phyloP scores from a whole-genome alignment of 768 basidiomycete genomes.

The Pleurotus pulmonarius region DNA sequence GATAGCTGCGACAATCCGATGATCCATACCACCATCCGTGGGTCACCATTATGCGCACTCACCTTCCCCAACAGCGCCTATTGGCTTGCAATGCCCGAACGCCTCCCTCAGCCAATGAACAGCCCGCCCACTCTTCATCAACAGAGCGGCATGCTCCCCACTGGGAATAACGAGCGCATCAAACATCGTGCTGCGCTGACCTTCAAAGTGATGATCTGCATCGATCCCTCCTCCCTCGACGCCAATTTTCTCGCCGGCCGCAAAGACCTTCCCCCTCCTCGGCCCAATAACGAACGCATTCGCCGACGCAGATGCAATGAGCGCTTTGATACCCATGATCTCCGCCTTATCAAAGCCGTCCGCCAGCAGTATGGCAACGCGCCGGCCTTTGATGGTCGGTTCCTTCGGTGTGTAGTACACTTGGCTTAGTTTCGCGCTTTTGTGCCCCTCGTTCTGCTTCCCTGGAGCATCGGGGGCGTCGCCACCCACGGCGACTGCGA shows the following conservation, averaged over 20 bases:
- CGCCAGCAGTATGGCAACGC: constrained; percentile 72
- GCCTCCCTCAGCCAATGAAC: constrained; percentile 85
- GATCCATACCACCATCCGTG: too few relatives aligned
- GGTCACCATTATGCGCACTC: too few relatives aligned
- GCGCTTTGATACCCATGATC: constrained; percentile 54
- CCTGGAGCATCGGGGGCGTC: constrained; percentile 48
- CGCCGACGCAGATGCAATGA: constrained; percentile 48
- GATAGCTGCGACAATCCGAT: constrained; percentile 40
- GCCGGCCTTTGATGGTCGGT: constrained; percentile 60
- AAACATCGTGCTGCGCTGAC: constrained; percentile 78
- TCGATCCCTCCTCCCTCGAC: constrained; percentile 28
- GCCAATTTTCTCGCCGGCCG: constrained; percentile 23
- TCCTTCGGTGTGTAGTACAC: constrained; percentile 46
- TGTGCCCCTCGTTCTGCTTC: constrained; percentile 55
- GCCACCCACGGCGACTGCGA: constrained; percentile 65
- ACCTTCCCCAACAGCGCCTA: constrained; percentile 75
- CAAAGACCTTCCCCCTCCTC: constrained; percentile 52
- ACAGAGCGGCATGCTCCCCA: constrained; percentile 57
- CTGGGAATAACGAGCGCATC: constrained; percentile 81
- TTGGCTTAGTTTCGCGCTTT: constrained; percentile 56
- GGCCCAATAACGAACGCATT: constrained; percentile 65
- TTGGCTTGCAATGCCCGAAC: constrained; percentile 82
- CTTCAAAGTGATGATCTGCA: constrained; percentile 72
- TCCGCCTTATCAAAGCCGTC: constrained; percentile 70
- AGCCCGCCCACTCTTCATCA: constrained; percentile 61